Evolutionary conservation across 768 basidiomycete genomes (phyloP), one percentile per base, ranked within the genome.

Genomic region (Serendipita sp.): DNA sequence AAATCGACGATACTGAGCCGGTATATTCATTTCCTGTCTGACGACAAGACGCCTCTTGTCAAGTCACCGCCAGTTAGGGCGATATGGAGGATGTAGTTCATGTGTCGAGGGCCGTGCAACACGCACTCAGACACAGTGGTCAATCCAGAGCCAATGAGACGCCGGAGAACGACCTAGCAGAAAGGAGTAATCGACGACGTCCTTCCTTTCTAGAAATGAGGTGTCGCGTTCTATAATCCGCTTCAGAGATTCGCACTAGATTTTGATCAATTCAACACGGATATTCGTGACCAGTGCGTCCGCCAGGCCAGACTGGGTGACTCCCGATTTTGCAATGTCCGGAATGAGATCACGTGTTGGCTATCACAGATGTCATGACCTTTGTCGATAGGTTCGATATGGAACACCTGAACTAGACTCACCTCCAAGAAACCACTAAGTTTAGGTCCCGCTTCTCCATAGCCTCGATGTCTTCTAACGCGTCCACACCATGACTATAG

Each of bases 391-490:
- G 24, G 24, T 24, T 24, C 24, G 24, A 24, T 24, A 24, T 24
- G 28, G 15, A 28, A 54, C 24, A 24, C 24, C 24, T 24, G 53
- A 15, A 15, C 30, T 11, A 54, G 53, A 54, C 53, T 10, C 11
- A 54, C 53, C 53, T 54, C 53, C 16, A 54, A 54, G 28, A 54
- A 54, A 54, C 53, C 53, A 54, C 53, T 54, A 30, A 30, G 53
- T 54, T 54, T 54, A 54, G 53, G 30, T 54, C 53, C 53, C 53
- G 30, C 28, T 54, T 54, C 13, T 54, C 24, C 1, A 54, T 28
- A 30, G 53, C 53, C 24, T 54, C 30, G 13, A 54, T 10, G 24
- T 54, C 53, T 16, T 30, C 53, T 15, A 54, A 30, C 30, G 30
- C 28, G 24, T 2, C 53, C 24, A 24, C 28, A 54, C 53, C 53